A percentile compares a stretch with the other conserved stretches of the same genome.
Conservation (phyloP, 2,329 filamentous ascomycete species). For the Fusarium sp. region DNA sequence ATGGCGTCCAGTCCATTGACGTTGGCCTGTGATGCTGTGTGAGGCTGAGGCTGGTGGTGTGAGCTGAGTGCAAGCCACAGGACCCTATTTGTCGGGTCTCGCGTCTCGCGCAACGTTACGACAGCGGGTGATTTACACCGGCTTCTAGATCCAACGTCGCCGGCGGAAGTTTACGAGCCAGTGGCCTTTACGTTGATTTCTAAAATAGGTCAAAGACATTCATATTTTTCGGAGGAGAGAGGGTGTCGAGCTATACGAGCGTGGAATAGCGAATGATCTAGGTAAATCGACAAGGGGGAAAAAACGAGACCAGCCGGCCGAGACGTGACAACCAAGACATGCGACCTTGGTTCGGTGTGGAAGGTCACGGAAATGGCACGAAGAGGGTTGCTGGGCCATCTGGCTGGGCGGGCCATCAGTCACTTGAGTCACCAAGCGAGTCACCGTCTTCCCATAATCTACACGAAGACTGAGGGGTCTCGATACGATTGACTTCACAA, state of each 20-base stretch:
- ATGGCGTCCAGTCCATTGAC: neutral
- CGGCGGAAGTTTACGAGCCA: conserved; percentile 24
- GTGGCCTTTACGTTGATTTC: conserved; percentile 12
- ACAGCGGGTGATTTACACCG: conserved; percentile 9
- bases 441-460: conserved; percentile 10
- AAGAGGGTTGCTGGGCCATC: conserved; percentile 16
- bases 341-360: conserved; percentile 8
- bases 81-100: conserved; percentile 21
- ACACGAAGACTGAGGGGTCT: neutral
- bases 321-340: conserved; percentile 10
- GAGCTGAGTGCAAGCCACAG: conserved; percentile 31
- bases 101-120: conserved; percentile 41
- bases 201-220: conserved; percentile 1
- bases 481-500: conserved; percentile 16
- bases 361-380: conserved; percentile 20
- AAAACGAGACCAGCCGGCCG: neutral
- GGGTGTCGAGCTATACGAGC: conserved; percentile 24
- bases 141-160: conserved; percentile 14
- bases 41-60: conserved; percentile 31
- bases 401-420: neutral
- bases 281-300: conserved; percentile 21
- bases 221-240: conserved; percentile 12
- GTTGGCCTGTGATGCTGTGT: neutral
- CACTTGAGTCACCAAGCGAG: conserved; percentile 35
- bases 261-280: conserved; percentile 1